phyloP scores from a whole-genome alignment of 139 green algal species.

The Chlamydomonas asymmetrica region DNA sequence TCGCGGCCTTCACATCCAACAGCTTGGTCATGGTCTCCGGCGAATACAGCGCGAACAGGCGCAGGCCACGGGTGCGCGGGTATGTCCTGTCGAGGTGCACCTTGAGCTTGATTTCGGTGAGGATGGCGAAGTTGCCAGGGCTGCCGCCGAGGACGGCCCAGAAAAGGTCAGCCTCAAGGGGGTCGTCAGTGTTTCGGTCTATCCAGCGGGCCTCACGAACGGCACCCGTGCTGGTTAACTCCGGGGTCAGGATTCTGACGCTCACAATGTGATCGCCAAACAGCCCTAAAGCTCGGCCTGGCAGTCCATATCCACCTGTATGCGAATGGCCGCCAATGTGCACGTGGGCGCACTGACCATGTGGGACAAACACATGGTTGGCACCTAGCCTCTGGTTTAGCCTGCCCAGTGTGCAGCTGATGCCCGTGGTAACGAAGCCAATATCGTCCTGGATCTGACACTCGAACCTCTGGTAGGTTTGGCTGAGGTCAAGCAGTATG shows the following conservation, averaged over 20 bases:
- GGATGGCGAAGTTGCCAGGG: conserved; percentile 15
- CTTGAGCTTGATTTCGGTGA: conserved; percentile 20
- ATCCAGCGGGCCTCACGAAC: no score
- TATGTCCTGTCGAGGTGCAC: neutral
- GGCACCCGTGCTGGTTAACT: no score
- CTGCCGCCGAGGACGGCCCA: conserved; percentile 15
- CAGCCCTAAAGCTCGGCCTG: conserved; percentile 20
- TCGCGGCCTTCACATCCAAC: conserved; percentile 19
- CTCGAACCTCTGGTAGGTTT: conserved; percentile 15
- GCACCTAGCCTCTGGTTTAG: neutral
- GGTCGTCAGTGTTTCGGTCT: neutral
- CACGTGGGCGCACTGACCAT: conserved; percentile 16
- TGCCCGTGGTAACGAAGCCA: neutral
- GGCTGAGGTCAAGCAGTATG: conserved; percentile 20
- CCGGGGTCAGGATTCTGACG: conserved; percentile 13
- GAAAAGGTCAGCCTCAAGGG: conserved; percentile 16
- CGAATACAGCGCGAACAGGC: neutral
- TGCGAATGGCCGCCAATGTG: conserved; percentile 17
- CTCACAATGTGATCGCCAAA: conserved; percentile 27
- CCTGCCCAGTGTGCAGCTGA: conserved; percentile 3
- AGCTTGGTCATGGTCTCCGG: neutral
- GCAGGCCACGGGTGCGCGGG: neutral
- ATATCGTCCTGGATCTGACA: neutral
- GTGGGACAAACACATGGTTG: conserved; percentile 4
- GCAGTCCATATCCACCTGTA: conserved; percentile 25